phyloP scores from a whole-genome alignment of 129 eudicot species.

The Pseudognaphalium luteoalbum region DNA sequence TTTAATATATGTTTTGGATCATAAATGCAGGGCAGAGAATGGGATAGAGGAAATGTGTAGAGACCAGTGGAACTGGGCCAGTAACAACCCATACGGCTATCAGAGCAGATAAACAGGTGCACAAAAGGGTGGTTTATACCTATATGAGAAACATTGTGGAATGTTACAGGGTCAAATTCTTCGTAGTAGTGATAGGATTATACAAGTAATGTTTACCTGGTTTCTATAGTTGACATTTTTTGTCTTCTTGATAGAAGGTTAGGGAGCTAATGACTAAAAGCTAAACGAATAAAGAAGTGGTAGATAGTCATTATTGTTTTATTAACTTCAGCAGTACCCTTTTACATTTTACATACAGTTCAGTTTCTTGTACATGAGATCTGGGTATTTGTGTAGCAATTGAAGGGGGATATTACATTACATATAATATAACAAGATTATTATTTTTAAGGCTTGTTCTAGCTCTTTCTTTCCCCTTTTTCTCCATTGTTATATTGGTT shows the following conservation, averaged over 20 bases:
- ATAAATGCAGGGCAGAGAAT: slow-evolving; percentile 66
- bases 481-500: not conserved
- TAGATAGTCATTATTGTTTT: slow-evolving; percentile 23
- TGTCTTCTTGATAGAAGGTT: slow-evolving; percentile 28
- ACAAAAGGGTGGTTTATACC: slow-evolving; percentile 1
- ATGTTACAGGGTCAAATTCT: slow-evolving; percentile 16
- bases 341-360: slow-evolving; percentile 23
- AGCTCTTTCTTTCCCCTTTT: slow-evolving; percentile 1
- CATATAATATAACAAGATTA: slow-evolving; percentile 25
- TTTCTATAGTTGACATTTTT: slow-evolving; percentile 21
- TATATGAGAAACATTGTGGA: slow-evolving; percentile 5
- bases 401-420: slow-evolving; percentile 23
- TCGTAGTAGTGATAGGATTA: slow-evolving; percentile 13
- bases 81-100: slow-evolving; percentile 93
- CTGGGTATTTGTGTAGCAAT: slow-evolving; percentile 34
- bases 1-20: not conserved
- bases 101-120: slow-evolving; percentile 21
- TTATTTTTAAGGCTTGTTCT: slow-evolving; percentile 3
- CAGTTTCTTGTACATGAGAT: slow-evolving; percentile 39
- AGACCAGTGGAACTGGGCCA: slow-evolving; percentile 99
- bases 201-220: slow-evolving; percentile 25
- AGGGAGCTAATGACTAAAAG: slow-evolving; percentile 25
- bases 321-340: slow-evolving; percentile 12
- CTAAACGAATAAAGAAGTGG: slow-evolving; percentile 23
- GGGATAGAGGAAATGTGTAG: slow-evolving; percentile 86